Conservation (phyloP, 257 asterid species). For the Capsicum baccatum region DNA sequence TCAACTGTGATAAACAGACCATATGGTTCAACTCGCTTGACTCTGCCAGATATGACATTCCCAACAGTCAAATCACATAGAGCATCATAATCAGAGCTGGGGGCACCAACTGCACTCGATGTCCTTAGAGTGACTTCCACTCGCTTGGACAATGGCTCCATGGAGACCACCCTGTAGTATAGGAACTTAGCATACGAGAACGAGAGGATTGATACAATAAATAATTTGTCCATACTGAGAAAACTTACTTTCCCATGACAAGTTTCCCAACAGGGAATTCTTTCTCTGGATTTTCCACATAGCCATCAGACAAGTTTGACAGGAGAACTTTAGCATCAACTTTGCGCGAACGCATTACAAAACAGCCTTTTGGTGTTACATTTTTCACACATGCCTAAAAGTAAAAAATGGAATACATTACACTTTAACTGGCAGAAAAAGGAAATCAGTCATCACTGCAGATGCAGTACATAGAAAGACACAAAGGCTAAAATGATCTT, state of each 20-base stretch:
- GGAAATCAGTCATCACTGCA: background rate
- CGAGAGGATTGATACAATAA: constrained; percentile 18
- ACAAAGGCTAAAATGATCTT: background rate
- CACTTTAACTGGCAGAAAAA: background rate
- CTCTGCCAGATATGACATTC: constrained; percentile 71
- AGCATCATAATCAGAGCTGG: constrained; percentile 53
- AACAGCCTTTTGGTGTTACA: constrained; percentile 81
- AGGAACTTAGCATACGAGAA: constrained; percentile 40
- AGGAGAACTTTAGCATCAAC: constrained; percentile 83
- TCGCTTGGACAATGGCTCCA: constrained; percentile 88
- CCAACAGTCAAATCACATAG: constrained; percentile 62
- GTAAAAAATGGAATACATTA: background rate
- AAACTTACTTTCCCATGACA: constrained; percentile 77
- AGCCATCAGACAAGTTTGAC: constrained; percentile 80
- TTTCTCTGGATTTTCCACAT: constrained; percentile 68
- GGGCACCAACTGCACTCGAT: constrained; percentile 45
- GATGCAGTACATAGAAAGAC: constrained; percentile 7
- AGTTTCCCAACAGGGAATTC: constrained; percentile 86
- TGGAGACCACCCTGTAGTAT: constrained; percentile 74
- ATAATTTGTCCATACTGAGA: constrained; percentile 17
- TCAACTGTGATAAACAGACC: constrained; percentile 85
- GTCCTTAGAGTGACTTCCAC: constrained; percentile 85
- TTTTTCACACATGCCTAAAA: constrained; percentile 85
- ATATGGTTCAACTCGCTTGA: constrained; percentile 79
- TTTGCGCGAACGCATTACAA: constrained; percentile 79